Evolutionary conservation across 2,329 filamentous ascomycete species (phyloP).

Genomic region (Periconia macrospinosa): DNA sequence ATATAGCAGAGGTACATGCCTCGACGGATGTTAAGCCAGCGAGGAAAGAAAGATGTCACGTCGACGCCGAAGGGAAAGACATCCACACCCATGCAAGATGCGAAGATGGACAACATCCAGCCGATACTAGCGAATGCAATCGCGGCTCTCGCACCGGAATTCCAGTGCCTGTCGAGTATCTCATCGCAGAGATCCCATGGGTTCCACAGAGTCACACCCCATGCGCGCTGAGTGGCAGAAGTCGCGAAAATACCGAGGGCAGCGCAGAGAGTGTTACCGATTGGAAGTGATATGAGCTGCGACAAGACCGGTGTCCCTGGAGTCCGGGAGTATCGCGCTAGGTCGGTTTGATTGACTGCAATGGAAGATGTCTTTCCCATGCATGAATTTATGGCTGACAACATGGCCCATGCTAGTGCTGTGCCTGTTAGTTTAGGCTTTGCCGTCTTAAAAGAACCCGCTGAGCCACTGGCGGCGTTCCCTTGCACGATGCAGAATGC

Average conservation of each 20-base stretch:
- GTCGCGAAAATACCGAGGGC: no score
- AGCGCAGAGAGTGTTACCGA: no score
- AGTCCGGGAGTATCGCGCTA: slow-evolving; percentile 3
- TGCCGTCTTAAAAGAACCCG: no score
- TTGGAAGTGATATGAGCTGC: no score
- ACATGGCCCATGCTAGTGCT: slow-evolving; percentile 11
- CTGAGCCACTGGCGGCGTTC: no score
- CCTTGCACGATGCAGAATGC: slow-evolving; percentile 20
- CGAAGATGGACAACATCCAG: slow-evolving; percentile 39
- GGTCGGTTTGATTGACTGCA: slow-evolving; percentile 12
- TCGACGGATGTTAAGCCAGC: slow-evolving; percentile 44
- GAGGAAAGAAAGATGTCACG: slow-evolving; percentile 42
- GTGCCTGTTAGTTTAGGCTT: slow-evolving; percentile 2
- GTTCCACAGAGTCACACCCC: no score
- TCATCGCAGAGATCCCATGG: no score
- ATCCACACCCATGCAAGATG: slow-evolving; percentile 45
- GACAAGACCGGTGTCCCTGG: no score
- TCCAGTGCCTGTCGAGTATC: slow-evolving; percentile 5
- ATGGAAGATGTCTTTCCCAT: slow-evolving; percentile 6
- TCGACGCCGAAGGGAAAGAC: slow-evolving; percentile 44
- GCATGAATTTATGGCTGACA: slow-evolving; percentile 9
- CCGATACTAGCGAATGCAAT: slow-evolving; percentile 38
- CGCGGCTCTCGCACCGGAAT: slow-evolving; percentile 36
- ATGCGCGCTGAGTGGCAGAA: no score
- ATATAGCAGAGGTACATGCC: slow-evolving; percentile 43